These are phyloP conservation scores for Nicotiana obtusifolia DNA, from an alignment of 257 asterid species.

Conservation along the genomic window DNA sequence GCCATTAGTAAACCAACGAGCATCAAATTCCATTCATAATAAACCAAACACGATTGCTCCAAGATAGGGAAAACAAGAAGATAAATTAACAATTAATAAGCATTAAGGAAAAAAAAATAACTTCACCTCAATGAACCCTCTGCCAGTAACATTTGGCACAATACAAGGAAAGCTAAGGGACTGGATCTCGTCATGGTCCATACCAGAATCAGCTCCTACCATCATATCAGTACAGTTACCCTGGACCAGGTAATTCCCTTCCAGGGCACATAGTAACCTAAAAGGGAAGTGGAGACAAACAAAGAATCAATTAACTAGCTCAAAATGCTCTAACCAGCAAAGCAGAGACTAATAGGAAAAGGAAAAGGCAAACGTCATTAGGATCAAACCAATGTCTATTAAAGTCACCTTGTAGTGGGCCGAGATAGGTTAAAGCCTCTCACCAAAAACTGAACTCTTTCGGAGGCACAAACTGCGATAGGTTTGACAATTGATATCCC, in stretches of 20 bases:
- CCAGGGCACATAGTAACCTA: conserved; percentile 69
- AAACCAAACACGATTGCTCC: background rate
- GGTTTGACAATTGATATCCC: conserved; percentile 72
- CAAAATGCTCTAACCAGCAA: background rate
- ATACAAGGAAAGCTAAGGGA: conserved; percentile 62
- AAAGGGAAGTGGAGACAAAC: conserved; percentile 12
- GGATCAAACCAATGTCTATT: background rate
- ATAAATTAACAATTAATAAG: background rate
- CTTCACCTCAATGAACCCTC: conserved; percentile 92
- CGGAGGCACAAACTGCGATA: conserved; percentile 71
- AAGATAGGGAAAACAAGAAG: background rate
- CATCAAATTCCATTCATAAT: background rate
- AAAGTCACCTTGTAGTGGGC: conserved; percentile 66
- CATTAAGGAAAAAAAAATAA: background rate
- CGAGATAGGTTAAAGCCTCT: conserved; percentile 61
- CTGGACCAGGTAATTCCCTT: conserved; percentile 61
- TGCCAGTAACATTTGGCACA: conserved; percentile 64
- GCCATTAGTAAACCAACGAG: background rate
- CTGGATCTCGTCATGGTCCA: conserved; percentile 47
- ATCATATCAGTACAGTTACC: conserved; percentile 43
- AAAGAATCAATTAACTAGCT: background rate
- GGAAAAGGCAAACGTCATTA: background rate
- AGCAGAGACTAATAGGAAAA: background rate
- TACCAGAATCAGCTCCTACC: conserved; percentile 31
- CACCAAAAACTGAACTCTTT: conserved; percentile 59